Conservation (phyloP, 306 rosid genomes). For the Corylus heterophylla region DNA sequence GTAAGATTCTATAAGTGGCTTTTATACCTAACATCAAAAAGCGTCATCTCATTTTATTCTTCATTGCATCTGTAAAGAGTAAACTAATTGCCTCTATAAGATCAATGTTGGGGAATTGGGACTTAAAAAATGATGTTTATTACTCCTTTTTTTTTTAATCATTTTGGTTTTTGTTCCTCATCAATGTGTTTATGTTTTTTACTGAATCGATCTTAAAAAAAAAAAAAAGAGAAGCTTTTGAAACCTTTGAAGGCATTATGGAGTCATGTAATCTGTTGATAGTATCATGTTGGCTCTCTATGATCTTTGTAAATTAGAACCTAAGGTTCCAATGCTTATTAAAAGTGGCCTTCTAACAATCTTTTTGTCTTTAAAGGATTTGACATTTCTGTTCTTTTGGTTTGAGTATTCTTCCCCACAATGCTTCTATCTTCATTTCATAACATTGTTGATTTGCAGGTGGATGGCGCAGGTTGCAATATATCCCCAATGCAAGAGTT, state of each 20-base stretch:
- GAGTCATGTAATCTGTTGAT: slow-evolving; percentile 15
- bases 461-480: slow-evolving; percentile 53
- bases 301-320: not conserved
- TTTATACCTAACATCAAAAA: not conserved
- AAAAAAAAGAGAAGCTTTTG: slow-evolving; percentile 9
- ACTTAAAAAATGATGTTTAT: slow-evolving; percentile 8
- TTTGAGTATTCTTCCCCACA: slow-evolving; percentile 26
- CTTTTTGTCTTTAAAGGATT: not conserved
- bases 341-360: slow-evolving; percentile 5
- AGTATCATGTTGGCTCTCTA: not conserved
- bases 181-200: slow-evolving; percentile 14
- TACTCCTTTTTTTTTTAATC: not conserved
- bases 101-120: slow-evolving; percentile 15
- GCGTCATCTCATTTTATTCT: not conserved
- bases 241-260: slow-evolving; percentile 12
- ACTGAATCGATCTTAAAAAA: not conserved
- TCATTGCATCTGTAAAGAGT: slow-evolving; percentile 20
- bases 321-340: not conserved
- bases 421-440: slow-evolving; percentile 18
- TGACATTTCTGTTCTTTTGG: not conserved
- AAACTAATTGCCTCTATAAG: slow-evolving; percentile 8
- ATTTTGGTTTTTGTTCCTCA: slow-evolving; percentile 11
- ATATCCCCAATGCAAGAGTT: slow-evolving; percentile 68
- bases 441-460: slow-evolving; percentile 52
- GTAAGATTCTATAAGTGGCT: not conserved